Evolutionary conservation across 2,329 filamentous ascomycete species (phyloP).

Genomic region (Colletotrichum sp.): DNA sequence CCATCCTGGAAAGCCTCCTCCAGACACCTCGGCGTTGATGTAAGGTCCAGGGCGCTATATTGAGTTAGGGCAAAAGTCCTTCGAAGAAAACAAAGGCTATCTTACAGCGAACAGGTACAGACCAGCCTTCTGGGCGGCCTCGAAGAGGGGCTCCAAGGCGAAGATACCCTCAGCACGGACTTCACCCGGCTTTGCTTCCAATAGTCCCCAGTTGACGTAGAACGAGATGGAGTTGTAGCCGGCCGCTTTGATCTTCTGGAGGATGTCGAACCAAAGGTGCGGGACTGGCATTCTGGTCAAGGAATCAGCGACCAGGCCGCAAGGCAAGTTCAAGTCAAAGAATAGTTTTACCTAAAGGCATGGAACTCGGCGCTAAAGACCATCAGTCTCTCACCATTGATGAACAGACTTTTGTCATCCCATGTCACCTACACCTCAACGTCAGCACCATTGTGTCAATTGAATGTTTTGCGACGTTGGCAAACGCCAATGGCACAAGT

Average conservation of each 20-base stretch:
- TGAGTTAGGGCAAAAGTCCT: background rate
- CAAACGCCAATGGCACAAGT: background rate
- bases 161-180: constrained; percentile 72
- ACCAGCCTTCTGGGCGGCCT: constrained; percentile 67
- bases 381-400: constrained; percentile 69
- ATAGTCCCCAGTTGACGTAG: constrained; percentile 73
- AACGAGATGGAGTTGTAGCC: constrained; percentile 76
- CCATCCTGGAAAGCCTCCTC: constrained; percentile 78
- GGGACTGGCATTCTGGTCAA: constrained; percentile 33
- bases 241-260: constrained; percentile 76
- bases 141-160: constrained; percentile 71
- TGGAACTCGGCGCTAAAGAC: constrained; percentile 72
- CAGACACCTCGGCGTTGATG: constrained; percentile 72
- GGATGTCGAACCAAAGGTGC: constrained; percentile 63
- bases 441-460: background rate
- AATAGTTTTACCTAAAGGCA: constrained; percentile 45
- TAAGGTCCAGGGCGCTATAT: constrained; percentile 61
- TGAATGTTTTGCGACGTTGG: accelerated
- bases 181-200: constrained; percentile 70
- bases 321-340: too few species aligned
- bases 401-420: constrained; percentile 69
- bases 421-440: constrained; percentile 54
- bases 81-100: background rate
- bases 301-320: background rate
- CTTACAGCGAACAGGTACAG: constrained; percentile 68